Evolutionary conservation across 768 basidiomycete genomes (phyloP), one percentile per base, ranked within the genome.

Genomic region (Rhizopogon rudus): DNA sequence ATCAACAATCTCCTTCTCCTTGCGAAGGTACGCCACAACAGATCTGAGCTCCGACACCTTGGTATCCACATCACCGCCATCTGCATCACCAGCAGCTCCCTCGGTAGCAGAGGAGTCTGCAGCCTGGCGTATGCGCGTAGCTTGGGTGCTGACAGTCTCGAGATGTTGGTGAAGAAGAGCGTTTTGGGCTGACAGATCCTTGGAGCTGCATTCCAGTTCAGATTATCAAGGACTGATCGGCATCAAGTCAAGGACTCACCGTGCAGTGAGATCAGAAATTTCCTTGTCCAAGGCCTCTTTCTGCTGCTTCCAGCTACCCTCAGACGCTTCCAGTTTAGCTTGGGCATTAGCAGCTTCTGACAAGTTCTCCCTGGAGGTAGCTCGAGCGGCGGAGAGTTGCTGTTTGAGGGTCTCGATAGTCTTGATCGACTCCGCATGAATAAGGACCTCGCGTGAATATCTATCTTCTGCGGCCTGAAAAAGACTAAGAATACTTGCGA

Each of bases 1-100:
- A 61, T 95, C 92, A 44, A 91, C 87, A 51, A 95, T 92, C 66
- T 94, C 91, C 71, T 95, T 93, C 76, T 94, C 93, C 64, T 88
- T 91, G 41, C 93, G 81, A 35, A 95, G 74, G 69, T 90, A 94
- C 2, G 84, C 79, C 42, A 93, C 84, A 28, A 93, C 86, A 16
- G 87, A 81, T 29, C 88, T 86, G 20, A 93, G 71, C 60, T 92
- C 90, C 0, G 86, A 76, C 9, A 89, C 60, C 65, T 90, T 87
- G 2, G 76, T 76, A 58, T 89, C 87, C 3, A 73, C 63, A 56
- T 85, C 83, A 16, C 77, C 82, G 8, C 70, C 55, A 17, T 82
- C 82, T 20, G 61, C 73, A 43, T 82, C 84, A 5, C 66, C 75
- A 13, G 73, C 57, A 13, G 71, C 58, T 20, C 68, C 68, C 1